Conservation (phyloP, 75 land plant genomes). For the Sequoia sempervirens region DNA sequence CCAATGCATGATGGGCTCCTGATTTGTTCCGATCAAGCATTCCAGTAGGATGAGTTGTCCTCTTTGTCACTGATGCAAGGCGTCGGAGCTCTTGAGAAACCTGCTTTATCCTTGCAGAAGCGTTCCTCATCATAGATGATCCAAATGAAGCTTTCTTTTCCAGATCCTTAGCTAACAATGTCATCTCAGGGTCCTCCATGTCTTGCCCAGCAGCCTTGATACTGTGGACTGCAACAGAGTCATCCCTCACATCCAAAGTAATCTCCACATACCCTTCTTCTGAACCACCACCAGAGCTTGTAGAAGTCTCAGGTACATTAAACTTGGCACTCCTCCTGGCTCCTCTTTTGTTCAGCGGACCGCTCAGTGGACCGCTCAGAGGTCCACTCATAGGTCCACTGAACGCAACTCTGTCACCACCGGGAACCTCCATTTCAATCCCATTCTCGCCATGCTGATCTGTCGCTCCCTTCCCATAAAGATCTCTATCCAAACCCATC, state of each 20-base stretch:
- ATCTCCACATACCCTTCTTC: conserved; percentile 63
- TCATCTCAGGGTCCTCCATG: conserved; percentile 46
- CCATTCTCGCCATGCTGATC: conserved; percentile 1
- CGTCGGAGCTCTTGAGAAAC: conserved; percentile 61
- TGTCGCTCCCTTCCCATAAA: background rate
- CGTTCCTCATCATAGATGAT: conserved; percentile 22
- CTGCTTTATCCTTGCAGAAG: conserved; percentile 46
- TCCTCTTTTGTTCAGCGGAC: conserved; percentile 25
- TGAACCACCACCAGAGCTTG: background rate
- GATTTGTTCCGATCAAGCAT: conserved; percentile 51
- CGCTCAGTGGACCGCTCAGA: conserved; percentile 20
- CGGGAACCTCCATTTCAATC: background rate
- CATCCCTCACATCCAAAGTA: conserved; percentile 66
- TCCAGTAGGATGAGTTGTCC: background rate
- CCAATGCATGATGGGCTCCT: conserved; percentile 54
- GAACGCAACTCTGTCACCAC: conserved; percentile 12
- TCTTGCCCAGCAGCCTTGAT: conserved; percentile 33
- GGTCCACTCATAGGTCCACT: conserved; percentile 23
- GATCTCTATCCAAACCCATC: conserved; percentile 2
- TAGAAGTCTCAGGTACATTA: conserved; percentile 8
- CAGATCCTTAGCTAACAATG: conserved; percentile 38
- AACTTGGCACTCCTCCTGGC: conserved; percentile 30
- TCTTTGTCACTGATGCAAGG: conserved; percentile 27
- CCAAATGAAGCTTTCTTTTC: conserved; percentile 40
- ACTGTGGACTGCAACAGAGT: conserved; percentile 56